Evolutionary conservation across 2,329 filamentous ascomycete genomes (phyloP), one percentile per base, ranked within the genome.

Genomic region (Pseudogymnoascus sp.): DNA sequence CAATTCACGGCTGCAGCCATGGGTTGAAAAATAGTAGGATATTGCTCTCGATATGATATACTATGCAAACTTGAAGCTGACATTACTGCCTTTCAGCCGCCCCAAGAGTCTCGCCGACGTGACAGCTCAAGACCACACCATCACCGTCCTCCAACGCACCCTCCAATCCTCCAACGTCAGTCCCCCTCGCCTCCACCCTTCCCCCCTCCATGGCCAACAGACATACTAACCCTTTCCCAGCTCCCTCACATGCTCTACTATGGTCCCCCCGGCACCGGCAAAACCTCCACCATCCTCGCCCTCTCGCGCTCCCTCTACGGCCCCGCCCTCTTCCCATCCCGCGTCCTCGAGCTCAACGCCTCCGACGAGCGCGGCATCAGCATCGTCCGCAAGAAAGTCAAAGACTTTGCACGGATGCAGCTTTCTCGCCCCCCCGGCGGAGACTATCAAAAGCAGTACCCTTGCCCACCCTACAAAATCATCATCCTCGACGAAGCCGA

Each of bases 191-290:
- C 50, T 35, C 21, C 33, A 37, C 14, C n/a, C 26, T 6, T 8
- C 61, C 6, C 33, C 33, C 21, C 24, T 31, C 19, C 47, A 44
- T 29, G 10, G 16, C 7, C 44, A 31, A 53, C n/a, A 31, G 24
- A 50, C 13, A 13, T 24, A 63, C 66, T 72, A 65, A 71, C 66
- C 50, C 7, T 6, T 19, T 13, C 67, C n/a, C 67, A 90, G 86
- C 88, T 99, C 40, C 95, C 95, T 2, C 96, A 99, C 77, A 97
- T 99, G 91, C 90, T 99, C 71, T 97, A 97, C 82, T 99, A 99
- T 74, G 95, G 95, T 3, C 95, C 96, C 0, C 96, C 95, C 0
- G 95, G 95, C 44, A 99, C 95, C 0, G 95, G 95, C 70, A 99
- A 99, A 80, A 99, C 95, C 1, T 96, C 91, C 1, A 99, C 96